These are phyloP conservation scores for Aspergillus affinis DNA, from an alignment of 495 filamentous ascomycete species.

Conservation along the genomic window DNA sequence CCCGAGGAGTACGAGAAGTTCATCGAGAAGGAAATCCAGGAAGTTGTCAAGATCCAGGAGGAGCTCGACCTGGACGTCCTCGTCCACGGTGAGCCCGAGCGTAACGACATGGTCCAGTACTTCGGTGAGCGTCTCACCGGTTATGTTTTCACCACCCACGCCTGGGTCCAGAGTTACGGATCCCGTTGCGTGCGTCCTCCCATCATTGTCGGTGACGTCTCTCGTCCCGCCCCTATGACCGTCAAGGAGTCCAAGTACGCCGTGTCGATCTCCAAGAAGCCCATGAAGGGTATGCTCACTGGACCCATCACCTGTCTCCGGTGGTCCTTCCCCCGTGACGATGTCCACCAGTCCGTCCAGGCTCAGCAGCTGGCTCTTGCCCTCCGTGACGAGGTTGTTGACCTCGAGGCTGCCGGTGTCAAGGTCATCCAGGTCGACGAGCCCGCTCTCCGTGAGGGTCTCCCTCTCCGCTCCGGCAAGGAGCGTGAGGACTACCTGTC, in stretches of 20 bases:
- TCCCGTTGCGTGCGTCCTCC: slow-evolving; percentile 97
- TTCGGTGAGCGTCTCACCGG: slow-evolving; percentile 96
- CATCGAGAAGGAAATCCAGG: slow-evolving; percentile 95
- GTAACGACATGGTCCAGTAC: slow-evolving; percentile 99
- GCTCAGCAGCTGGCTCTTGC: slow-evolving; percentile 98
- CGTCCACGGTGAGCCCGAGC: slow-evolving; percentile 98
- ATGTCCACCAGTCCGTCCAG: slow-evolving; percentile 97
- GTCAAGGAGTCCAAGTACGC: slow-evolving; percentile 99
- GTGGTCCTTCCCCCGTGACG: slow-evolving; percentile 99
- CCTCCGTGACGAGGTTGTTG: slow-evolving; percentile 96
- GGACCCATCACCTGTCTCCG: slow-evolving; percentile 97
- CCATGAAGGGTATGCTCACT: slow-evolving; percentile 99
- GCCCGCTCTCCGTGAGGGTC: slow-evolving; percentile 98
- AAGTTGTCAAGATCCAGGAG: slow-evolving; percentile 93
- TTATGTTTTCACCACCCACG: slow-evolving; percentile 98
- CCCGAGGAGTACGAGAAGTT: slow-evolving; percentile 92
- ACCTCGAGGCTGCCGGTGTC: slow-evolving; percentile 94
- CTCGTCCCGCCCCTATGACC: slow-evolving; percentile 93
- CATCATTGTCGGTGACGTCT: slow-evolving; percentile 98
- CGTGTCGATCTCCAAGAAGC: slow-evolving; percentile 91
- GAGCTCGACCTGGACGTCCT: slow-evolving; percentile 95
- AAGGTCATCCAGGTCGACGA: slow-evolving; percentile 98
- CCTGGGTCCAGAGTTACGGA: slow-evolving; percentile 97
- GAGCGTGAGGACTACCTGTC: slow-evolving; percentile 93
- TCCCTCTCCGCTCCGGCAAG: slow-evolving; percentile 85